Base-by-base conservation (phyloP, 331 rosid genomes). In the Spiraea crenata region DNA sequence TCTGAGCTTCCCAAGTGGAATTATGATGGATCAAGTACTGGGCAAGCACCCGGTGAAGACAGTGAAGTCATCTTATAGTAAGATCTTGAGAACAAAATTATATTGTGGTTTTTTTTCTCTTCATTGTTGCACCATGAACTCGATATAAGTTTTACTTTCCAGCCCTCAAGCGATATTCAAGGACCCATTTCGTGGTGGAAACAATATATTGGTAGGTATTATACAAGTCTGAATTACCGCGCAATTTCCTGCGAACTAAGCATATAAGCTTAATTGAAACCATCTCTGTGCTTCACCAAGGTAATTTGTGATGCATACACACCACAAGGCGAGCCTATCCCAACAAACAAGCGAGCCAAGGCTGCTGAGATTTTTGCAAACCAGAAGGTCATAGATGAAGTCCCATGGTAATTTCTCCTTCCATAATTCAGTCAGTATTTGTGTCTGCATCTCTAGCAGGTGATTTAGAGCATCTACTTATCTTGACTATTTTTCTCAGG, bases 151-250 rank as follows among this genome's bases (percentile, higher is more conserved):
- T 4, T 42, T 70, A 57, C 71, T 44, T 46, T 72, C 17, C 82
- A 95, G 99, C 74, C 99, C 99, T 81, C 96, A 95, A 76, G 98
- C 96, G 70, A 86, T 91, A 76, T 95, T 89, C 74, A 95, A 77
- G 83, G 99, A 95, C 60, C 99, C 99, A 69, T 95, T 95, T 74
- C 99, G 99, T 5, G 98, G 99, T n/a, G 98, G 99, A 9, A 95
- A 95, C 88, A 88, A 95, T 63, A 91, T 95, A 80, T 85, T 95
- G 98, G 99, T 95, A 83, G 72, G 90, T 61, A 46, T 68, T 45
- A 52, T 15, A 46, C 19, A 47, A 67, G 35, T 37, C 48, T 45
- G 6, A 47, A 17, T 13, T 56, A 57, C 16, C 37, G 45, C 31
- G 31, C 31, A 25, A 25, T 25, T 25, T 55, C 72, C 57, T 14